phyloP scores from a whole-genome alignment of 2,329 filamentous ascomycete species.

The Stagonosporopsis rhizophila region DNA sequence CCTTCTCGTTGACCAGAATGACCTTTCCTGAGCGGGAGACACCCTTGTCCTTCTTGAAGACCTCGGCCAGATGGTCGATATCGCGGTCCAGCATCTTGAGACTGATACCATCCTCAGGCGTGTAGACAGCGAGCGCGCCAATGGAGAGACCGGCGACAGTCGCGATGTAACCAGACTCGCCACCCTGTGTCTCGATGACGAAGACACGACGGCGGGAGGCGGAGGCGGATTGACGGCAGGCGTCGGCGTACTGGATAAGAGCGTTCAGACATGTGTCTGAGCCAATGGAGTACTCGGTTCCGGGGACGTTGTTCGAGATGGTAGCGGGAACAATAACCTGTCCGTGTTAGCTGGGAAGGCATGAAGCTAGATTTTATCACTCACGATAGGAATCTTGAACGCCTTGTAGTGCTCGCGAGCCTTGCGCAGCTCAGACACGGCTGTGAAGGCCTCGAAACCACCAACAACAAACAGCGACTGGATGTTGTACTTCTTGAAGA shows the following conservation, averaged over 20 bases:
- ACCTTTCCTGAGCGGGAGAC: slow-evolving; percentile 90
- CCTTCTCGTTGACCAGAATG: slow-evolving; percentile 96
- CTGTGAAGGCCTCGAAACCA: slow-evolving; percentile 96
- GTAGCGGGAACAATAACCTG: slow-evolving; percentile 92
- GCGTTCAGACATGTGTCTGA: slow-evolving; percentile 98
- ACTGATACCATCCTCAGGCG: slow-evolving; percentile 93
- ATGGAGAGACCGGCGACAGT: slow-evolving; percentile 90
- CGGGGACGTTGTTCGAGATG: slow-evolving; percentile 97
- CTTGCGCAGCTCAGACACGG: slow-evolving; percentile 84
- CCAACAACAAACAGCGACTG: slow-evolving; percentile 92
- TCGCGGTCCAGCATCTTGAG: slow-evolving; percentile 92
- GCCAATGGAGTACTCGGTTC: slow-evolving; percentile 95
- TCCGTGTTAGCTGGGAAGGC: slow-evolving; percentile 12
- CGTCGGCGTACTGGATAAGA: slow-evolving; percentile 92
- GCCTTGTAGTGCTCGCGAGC: slow-evolving; percentile 79
- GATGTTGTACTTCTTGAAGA: slow-evolving; percentile 86
- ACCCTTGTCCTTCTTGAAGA: slow-evolving; percentile 84
- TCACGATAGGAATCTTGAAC: slow-evolving; percentile 84
- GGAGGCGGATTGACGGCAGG: slow-evolving; percentile 95
- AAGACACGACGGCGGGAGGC: slow-evolving; percentile 93
- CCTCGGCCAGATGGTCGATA: slow-evolving; percentile 85
- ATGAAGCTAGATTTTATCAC: neutral
- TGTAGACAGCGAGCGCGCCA: slow-evolving; percentile 92
- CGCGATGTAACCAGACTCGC: slow-evolving; percentile 90
- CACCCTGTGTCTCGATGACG: slow-evolving; percentile 97